Percentiles rank a stretch among this genome's conserved stretches.
These are phyloP conservation scores for Babesia sp. DNA, from an alignment of 169 alveolate genomes.

Conservation along the genomic window DNA sequence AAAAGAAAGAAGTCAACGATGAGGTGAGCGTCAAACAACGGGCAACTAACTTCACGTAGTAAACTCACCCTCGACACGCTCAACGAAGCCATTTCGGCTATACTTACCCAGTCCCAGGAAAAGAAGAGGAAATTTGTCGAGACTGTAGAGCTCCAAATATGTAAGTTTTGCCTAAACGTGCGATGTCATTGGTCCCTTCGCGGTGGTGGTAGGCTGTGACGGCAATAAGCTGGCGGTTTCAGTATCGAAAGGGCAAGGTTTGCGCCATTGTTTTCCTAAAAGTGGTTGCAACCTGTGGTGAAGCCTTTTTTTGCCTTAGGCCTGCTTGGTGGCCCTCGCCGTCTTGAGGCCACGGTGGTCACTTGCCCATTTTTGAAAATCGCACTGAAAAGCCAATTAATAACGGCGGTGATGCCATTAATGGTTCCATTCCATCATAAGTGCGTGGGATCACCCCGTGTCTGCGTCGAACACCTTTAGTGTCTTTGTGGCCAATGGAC, in stretches of 20 bases:
- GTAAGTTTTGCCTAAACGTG: constrained; percentile 43
- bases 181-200: constrained; percentile 9
- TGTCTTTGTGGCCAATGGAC: no score
- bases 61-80: constrained; percentile 82
- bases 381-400: no score
- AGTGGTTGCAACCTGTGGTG: neutral
- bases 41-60: constrained; percentile 59
- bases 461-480: no score
- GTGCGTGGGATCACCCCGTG: no score
- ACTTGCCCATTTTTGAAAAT: neutral
- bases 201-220: neutral
- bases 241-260: neutral
- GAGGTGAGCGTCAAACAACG: constrained; percentile 14
- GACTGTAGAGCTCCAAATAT: constrained; percentile 98
- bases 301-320: neutral
- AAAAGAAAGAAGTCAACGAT: constrained; percentile 5
- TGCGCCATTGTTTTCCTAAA: neutral
- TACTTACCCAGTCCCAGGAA: constrained; percentile 90
- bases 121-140: constrained; percentile 95
- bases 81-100: constrained; percentile 89
- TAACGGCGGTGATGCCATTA: no score
- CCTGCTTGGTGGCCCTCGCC: neutral
- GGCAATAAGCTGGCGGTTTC: neutral
- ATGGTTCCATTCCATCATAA: no score
- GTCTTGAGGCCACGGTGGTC: neutral